These are phyloP conservation scores for Pestalotiopsis sp. DNA, from an alignment of 2,329 filamentous ascomycete species.

Conservation along the genomic window DNA sequence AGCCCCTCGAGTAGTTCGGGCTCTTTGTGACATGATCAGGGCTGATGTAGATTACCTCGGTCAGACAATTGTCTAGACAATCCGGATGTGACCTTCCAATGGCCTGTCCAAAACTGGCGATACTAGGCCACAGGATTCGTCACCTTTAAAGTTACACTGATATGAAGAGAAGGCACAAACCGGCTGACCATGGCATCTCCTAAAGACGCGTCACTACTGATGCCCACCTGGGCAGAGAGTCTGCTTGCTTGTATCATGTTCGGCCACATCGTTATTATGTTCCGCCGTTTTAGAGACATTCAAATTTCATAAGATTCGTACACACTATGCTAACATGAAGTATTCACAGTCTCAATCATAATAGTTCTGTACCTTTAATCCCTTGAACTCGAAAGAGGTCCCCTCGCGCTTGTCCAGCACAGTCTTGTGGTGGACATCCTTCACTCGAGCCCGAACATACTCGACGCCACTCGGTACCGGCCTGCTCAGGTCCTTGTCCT, in stretches of 20 bases:
- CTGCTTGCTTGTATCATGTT: too few species aligned
- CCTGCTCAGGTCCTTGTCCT: conserved; percentile 36
- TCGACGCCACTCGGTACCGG: conserved; percentile 41
- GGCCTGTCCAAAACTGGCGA: neutral
- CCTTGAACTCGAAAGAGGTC: conserved; percentile 44
- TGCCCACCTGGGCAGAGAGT: too few species aligned
- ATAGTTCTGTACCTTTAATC: conserved; percentile 24
- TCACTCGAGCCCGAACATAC: conserved; percentile 47
- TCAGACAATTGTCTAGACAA: neutral
- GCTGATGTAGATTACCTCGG: too few species aligned
- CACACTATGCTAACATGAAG: too few species aligned
- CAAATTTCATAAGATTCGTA: too few species aligned
- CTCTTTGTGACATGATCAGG: too few species aligned
- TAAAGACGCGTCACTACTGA: too few species aligned
- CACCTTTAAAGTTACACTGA: neutral
- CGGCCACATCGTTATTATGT: too few species aligned
- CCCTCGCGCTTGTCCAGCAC: conserved; percentile 44
- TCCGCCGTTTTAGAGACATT: too few species aligned
- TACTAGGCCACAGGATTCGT: neutral
- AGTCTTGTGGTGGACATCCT: conserved; percentile 46
- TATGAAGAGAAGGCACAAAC: neutral
- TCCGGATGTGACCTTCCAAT: neutral
- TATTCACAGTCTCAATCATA: conserved; percentile 15
- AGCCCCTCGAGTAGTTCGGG: too few species aligned
- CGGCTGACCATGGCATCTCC: neutral